phyloP scores from a whole-genome alignment of 1,284 basidiomycete genomes.

The Apiotrichum siamense region DNA sequence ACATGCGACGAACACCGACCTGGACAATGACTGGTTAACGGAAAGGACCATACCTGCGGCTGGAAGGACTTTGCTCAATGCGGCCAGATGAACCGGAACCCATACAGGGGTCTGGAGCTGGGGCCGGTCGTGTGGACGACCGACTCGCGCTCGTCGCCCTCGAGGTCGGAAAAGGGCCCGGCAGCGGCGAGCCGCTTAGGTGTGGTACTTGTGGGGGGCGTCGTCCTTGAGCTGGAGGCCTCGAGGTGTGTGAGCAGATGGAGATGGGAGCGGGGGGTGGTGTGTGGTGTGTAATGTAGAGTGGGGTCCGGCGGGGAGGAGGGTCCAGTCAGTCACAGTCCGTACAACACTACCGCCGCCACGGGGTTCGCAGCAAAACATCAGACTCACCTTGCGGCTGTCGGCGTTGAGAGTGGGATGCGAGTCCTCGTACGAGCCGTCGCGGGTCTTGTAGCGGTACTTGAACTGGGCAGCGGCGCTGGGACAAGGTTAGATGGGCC shows the following conservation, averaged over 20 bases:
- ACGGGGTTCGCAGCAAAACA: too few species aligned
- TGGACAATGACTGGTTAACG: too few species aligned
- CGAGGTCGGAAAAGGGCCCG: too few species aligned
- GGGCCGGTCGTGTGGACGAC: background rate
- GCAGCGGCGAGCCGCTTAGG: background rate
- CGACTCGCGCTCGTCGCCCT: background rate
- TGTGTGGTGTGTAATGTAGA: background rate
- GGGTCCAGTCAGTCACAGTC: background rate
- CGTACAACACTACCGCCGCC: too few species aligned
- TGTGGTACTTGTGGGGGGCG: constrained; percentile 16
- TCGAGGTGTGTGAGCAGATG: background rate
- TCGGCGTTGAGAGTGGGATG: constrained; percentile 38
- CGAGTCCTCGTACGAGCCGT: constrained; percentile 44
- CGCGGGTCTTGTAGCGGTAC: constrained; percentile 46
- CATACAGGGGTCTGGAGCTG: background rate
- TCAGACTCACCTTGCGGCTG: constrained; percentile 29
- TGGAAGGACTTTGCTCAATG: background rate
- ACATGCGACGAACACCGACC: too few species aligned
- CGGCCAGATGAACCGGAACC: background rate
- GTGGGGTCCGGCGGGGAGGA: background rate
- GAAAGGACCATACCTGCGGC: too few species aligned
- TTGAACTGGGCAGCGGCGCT: constrained; percentile 43
- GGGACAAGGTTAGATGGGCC: constrained; percentile 11
- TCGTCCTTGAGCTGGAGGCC: constrained; percentile 16
- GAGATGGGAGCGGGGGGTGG: background rate